A percentile compares a stretch with the other conserved stretches of the same genome.
Conservation (phyloP, 2,329 filamentous ascomycete species). For the Phyllosticta paracitricarpa region DNA sequence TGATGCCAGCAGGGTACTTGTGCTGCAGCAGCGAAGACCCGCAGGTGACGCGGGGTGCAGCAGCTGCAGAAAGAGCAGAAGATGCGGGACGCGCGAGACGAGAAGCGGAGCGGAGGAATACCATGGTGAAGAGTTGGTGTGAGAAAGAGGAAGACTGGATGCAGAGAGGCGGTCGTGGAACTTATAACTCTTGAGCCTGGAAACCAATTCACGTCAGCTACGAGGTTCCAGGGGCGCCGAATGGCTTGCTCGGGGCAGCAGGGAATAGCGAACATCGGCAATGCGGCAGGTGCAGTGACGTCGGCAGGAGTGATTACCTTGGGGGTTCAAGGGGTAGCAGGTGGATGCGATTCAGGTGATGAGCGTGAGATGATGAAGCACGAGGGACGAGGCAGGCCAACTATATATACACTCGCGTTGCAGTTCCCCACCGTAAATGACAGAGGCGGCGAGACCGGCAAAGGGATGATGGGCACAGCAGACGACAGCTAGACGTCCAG, state of each 20-base stretch:
- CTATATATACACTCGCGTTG: neutral
- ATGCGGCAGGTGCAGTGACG: neutral
- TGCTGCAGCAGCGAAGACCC: constrained; percentile 35
- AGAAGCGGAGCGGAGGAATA: constrained; percentile 54
- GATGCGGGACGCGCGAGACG: constrained; percentile 47
- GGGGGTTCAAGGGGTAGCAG: neutral
- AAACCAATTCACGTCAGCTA: neutral
- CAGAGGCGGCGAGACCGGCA: neutral
- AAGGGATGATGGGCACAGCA: neutral
- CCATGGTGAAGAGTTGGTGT: constrained; percentile 33
- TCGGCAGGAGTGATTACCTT: neutral
- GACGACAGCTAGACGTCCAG: neutral
- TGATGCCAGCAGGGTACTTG: constrained; percentile 38
- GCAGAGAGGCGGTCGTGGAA: neutral
- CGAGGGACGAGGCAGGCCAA: neutral
- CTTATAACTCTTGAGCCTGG: neutral
- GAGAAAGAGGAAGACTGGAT: neutral
- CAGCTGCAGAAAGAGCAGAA: constrained; percentile 35
- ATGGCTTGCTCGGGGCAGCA: neutral
- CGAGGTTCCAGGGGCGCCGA: neutral
- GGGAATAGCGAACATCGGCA: neutral
- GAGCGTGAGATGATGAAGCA: neutral
- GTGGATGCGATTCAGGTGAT: neutral
- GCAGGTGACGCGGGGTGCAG: constrained; percentile 27
- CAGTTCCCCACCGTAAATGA: neutral